Evolutionary conservation across 371 early-diverging fungal genomes (phyloP), one percentile per base, ranked within the genome.

Genomic region (Mucor racemosus): DNA sequence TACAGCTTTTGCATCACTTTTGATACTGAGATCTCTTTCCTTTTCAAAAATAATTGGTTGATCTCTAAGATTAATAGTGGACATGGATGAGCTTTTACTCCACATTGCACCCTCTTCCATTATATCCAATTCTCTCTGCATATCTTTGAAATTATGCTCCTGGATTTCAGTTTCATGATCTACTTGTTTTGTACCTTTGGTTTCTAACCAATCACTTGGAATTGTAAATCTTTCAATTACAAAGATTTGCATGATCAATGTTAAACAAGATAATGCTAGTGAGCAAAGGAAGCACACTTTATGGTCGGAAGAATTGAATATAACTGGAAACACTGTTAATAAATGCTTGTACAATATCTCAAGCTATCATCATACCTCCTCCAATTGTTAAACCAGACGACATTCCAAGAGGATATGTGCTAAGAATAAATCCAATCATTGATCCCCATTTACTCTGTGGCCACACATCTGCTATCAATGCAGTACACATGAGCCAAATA

Each of bases 61-160:
- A 34, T 67, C 67, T 19, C 58, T 19, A 10, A 67, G 31, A 33
- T 67, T 67, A 14, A 67, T 62, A 1, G 67, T 67, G 1, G 67
- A 67, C 48, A 67, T 39, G 17, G 67, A 67, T 8, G 67, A 67
- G 15, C 57, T 67, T 46, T 67, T 61, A 39, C 67, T 67, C 62
- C 67, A 67, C 17, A 41, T 44, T 4, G 62, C 67, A 39, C 57
- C 62, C 13, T 56, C 58, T 38, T 34, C 55, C 60, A 19, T 21
- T 38, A 21, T 58, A 34, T 56, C 17, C 4, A 36, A 15, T 4
- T 41, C 39, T 35, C 39, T 35, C 6, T 63, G 64, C 42, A 63
- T 61, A 3, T 55, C 50, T 46, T 61, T 58, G 41, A 61, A 66
- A 11, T 61, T 19, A 15, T 66, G 46, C n/a, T 21, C 19, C 36